phyloP scores from a whole-genome alignment of 257 asterid species.

The Solanum tacnaense region DNA sequence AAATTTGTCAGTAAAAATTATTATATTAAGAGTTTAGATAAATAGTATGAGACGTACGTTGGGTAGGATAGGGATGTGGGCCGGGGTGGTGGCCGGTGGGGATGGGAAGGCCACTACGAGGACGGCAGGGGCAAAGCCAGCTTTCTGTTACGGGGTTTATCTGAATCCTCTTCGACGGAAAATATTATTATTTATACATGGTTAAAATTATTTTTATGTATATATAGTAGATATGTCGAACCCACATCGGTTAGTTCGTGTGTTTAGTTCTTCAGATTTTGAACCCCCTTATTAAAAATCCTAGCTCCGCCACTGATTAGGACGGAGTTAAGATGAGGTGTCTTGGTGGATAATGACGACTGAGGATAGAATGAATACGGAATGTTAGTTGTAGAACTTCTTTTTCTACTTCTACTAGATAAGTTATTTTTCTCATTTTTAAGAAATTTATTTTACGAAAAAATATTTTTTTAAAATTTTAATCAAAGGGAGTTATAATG shows the following conservation, averaged over 20 bases:
- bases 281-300: too few species aligned
- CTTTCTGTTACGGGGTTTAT: too few species aligned
- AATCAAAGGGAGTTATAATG: background rate
- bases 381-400: background rate
- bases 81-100: background rate
- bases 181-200: too few species aligned
- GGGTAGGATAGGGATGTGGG: background rate
- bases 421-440: background rate
- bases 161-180: rapidly evolving
- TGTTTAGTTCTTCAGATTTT: too few species aligned
- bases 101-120: background rate
- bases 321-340: background rate
- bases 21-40: background rate
- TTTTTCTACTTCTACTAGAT: background rate
- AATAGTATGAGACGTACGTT: background rate
- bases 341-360: background rate
- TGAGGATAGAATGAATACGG: background rate
- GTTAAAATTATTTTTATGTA: too few species aligned
- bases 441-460: background rate
- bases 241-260: rapidly evolving
- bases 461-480: too few species aligned
- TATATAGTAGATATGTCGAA: background rate
- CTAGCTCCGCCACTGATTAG: background rate
- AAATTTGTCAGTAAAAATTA: background rate
- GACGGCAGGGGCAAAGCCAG: too few species aligned